These are phyloP conservation scores for Fusarium torulosum DNA, from an alignment of 2,329 filamentous ascomycete genomes.

Conservation along the genomic window DNA sequence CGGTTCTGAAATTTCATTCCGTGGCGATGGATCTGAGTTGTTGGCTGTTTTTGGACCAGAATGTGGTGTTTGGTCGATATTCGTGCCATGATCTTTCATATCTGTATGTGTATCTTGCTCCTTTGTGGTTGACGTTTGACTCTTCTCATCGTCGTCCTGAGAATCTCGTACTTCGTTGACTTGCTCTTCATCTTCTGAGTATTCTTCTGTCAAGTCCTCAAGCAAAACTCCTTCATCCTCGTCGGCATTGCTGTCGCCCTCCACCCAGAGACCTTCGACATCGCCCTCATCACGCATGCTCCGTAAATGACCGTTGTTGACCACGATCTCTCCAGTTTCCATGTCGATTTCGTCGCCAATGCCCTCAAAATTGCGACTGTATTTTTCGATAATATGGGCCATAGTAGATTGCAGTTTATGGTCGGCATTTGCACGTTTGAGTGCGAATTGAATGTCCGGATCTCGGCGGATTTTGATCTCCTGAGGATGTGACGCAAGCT, in stretches of 20 bases:
- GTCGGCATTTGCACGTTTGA: constrained; percentile 75
- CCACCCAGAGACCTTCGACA: constrained; percentile 51
- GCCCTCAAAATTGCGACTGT: constrained; percentile 83
- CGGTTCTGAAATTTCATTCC: not conserved
- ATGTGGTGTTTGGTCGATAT: not conserved
- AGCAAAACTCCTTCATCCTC: constrained; percentile 54
- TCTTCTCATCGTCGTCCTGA: constrained; percentile 9
- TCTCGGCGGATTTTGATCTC: constrained; percentile 56
- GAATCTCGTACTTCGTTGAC: constrained; percentile 27
- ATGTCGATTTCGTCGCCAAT: constrained; percentile 93
- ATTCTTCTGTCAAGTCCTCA: constrained; percentile 50
- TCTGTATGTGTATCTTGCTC: not conserved
- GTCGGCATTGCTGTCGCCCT: constrained; percentile 51
- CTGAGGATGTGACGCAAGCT: constrained; percentile 62
- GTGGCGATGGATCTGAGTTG: not conserved
- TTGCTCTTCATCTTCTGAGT: constrained; percentile 35
- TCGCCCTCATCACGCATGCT: constrained; percentile 69
- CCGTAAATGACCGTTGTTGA: constrained; percentile 88
- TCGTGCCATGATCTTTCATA: not conserved
- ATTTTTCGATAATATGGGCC: constrained; percentile 91
- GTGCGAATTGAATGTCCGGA: constrained; percentile 63
- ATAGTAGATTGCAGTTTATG: constrained; percentile 83
- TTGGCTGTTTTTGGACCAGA: not conserved
- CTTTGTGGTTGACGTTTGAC: not conserved
- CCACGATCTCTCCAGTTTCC: constrained; percentile 81